A percentile compares a stretch with the other conserved stretches of the same genome.
Evolutionary conservation across 371 early-diverging fungal genomes (phyloP).

Genomic region (Zychaea mexicana): DNA sequence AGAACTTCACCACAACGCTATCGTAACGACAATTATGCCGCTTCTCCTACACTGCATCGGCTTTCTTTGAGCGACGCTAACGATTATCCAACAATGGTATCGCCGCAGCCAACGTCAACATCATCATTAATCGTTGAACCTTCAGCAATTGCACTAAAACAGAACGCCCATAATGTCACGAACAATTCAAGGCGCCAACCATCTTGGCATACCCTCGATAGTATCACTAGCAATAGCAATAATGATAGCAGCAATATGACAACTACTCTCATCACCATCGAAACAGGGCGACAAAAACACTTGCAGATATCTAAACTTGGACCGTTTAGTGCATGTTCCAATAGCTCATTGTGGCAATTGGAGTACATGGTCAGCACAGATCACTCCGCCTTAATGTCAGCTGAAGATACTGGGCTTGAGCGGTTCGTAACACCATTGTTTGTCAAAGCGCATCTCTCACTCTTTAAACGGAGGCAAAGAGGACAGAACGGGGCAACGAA

Average conservation of each 20-base stretch:
- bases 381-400: constrained; percentile 3
- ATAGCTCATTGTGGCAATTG: constrained; percentile 15
- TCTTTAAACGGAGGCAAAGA: background rate
- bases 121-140: background rate
- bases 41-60: constrained; percentile 10
- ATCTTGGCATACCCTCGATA: constrained; percentile 11
- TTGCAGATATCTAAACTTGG: constrained; percentile 11
- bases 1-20: constrained; percentile 5
- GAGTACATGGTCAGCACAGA: constrained; percentile 6
- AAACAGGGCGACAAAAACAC: background rate
- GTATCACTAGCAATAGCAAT: background rate
- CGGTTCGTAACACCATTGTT: constrained; percentile 11
- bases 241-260: background rate
- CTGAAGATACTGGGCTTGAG: background rate
- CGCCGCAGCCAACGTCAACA: background rate
- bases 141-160: background rate
- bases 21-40: constrained; percentile 8
- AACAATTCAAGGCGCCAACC: constrained; percentile 4
- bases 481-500: background rate
- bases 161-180: background rate
- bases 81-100: background rate
- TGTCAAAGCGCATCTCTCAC: constrained; percentile 14
- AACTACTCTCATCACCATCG: background rate
- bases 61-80: background rate
- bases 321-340: background rate